Percentiles rank a stretch among this genome's conserved stretches.
Conservation (phyloP, 1,284 basidiomycete species). For the Irpex rosettiformis region DNA sequence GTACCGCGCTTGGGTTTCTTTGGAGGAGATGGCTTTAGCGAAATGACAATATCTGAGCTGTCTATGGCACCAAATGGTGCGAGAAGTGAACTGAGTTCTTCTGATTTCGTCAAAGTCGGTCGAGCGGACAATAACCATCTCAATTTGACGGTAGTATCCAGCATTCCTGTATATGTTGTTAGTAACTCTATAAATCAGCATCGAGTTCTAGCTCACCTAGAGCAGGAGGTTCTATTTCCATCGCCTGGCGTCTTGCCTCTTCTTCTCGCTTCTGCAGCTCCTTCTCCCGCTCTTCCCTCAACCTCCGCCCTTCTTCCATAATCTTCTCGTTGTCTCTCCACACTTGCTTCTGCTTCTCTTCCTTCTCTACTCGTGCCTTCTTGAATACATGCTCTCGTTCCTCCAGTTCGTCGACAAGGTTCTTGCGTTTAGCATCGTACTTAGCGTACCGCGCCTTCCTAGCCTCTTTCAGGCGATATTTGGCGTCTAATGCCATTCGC, state of each 20-base stretch:
- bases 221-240: constrained; percentile 48
- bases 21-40: constrained; percentile 45
- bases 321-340: constrained; percentile 71
- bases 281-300: constrained; percentile 67
- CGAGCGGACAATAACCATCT: constrained; percentile 60
- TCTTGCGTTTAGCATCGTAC: constrained; percentile 79
- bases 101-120: constrained; percentile 49
- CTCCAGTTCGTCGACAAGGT: constrained; percentile 81
- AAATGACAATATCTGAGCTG: constrained; percentile 59
- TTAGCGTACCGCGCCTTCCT: constrained; percentile 70
- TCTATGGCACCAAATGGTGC: constrained; percentile 61
- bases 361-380: constrained; percentile 61
- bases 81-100: constrained; percentile 50
- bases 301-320: constrained; percentile 71
- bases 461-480: constrained; percentile 69
- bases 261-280: constrained; percentile 44
- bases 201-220: constrained; percentile 37
- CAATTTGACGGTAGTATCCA: constrained; percentile 71
- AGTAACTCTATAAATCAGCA: constrained; percentile 17
- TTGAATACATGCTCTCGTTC: constrained; percentile 80
- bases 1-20: constrained; percentile 65
- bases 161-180: constrained; percentile 42
- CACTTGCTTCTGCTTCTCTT: constrained; percentile 50
- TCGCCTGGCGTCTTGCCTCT: constrained; percentile 30
- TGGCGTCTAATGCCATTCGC: constrained; percentile 80